Base-by-base conservation (phyloP, 345 rosid species). In the Rhizophora apiculata region DNA sequence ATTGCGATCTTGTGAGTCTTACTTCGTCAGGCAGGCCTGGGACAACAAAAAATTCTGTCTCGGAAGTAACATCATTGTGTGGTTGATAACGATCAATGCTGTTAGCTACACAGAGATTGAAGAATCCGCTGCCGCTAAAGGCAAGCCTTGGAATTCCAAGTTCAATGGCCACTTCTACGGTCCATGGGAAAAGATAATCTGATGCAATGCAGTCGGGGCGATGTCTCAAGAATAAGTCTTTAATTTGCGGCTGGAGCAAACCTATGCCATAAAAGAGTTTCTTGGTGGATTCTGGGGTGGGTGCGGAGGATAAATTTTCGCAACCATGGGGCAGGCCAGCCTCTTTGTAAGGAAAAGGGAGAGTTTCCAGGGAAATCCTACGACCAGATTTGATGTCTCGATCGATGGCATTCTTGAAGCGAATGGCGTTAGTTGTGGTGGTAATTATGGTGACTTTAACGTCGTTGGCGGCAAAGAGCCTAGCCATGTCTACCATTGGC, bases 401-500 rank as follows among this genome's bases (percentile, higher is more conserved):
- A 30, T 71, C 46, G 1, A 76, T 68, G 20, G 78, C 52, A 34
- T 57, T 48, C 62, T 71, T 22, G 60, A 80, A 73, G 11, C 46
- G 61, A 55, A 39, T 32, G 52, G 81, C 80, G 29, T 80, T 76
- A 21, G 20, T 52, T 9, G 70, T 64, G 29, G 83, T 80, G 56
- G 66, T 62, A 63, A 80, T 60, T 58, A 80, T 70, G 62, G 83
- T 73, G 57, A 76, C 74, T 19, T 27, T 63, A 1, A 73, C 39
- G 8, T 68, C 76, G 49, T 67, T 59, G 5, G 72, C 73, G 19
- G 83, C 78, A 34, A 80, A 34, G 1, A 70, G 57, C 71, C 81
- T 70, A 9, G 81, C 83, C 48, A 76, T 76, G 68, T 80, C 81
- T 0, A 76, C 64, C 83, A 80, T 76, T 24, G 81, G 83, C 68